Conservation (phyloP, 2,329 filamentous ascomycete species). For the Fusarium sp. region DNA sequence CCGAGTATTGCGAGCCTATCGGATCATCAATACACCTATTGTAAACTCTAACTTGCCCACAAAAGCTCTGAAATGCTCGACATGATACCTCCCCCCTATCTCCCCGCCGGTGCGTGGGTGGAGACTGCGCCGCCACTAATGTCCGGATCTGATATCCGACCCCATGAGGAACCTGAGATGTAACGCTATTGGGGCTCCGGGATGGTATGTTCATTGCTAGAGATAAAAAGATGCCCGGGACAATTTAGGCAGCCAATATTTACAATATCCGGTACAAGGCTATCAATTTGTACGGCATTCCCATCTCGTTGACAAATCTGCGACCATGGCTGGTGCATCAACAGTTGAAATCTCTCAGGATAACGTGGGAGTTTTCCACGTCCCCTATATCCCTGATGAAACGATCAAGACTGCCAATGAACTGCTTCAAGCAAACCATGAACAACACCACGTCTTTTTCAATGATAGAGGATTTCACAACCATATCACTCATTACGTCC, state of each 20-base stretch:
- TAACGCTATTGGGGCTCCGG: not conserved
- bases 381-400: not conserved
- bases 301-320: not conserved
- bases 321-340: not conserved
- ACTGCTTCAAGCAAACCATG: not conserved
- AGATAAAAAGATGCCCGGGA: not conserved
- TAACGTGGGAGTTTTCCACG: not conserved
- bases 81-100: not conserved
- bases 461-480: not conserved
- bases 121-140: not conserved
- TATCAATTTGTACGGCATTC: not conserved
- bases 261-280: not conserved
- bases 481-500: not conserved
- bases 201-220: not conserved
- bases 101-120: not conserved
- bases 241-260: not conserved
- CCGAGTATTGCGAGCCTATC: not conserved
- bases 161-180: not conserved
- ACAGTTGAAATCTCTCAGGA: not conserved
- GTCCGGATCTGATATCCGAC: not conserved
- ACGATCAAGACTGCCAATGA: not conserved
- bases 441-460: not conserved
- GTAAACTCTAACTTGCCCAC: not conserved
- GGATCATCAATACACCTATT: not conserved
- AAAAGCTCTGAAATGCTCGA: not conserved